Percentiles rank a stretch among this genome's conserved stretches.
phyloP scores from a whole-genome alignment of 129 eudicot species.

The Lactuca sativa region DNA sequence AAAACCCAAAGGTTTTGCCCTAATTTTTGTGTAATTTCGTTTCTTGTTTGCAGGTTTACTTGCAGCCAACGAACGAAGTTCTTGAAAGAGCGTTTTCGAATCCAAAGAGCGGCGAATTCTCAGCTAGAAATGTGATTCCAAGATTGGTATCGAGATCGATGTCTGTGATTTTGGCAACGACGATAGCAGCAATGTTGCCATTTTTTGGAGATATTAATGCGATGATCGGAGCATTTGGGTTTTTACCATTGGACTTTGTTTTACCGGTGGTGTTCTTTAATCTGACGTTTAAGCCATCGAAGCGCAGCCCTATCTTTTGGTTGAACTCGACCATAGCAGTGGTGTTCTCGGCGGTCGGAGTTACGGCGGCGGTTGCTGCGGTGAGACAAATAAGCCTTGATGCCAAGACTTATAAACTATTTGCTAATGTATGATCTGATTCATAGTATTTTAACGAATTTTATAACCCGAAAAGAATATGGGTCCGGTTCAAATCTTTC shows the following conservation, averaged over 20 bases:
- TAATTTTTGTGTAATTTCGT: background rate
- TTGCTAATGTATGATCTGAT: conserved; percentile 64
- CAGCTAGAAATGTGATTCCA: conserved; percentile 66
- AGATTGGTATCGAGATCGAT: conserved; percentile 71
- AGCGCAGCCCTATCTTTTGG: conserved; percentile 53
- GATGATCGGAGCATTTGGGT: conserved; percentile 79
- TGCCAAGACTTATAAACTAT: conserved; percentile 72
- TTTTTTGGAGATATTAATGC: conserved; percentile 90
- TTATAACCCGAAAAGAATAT: background rate
- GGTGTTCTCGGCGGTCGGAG: conserved; percentile 48
- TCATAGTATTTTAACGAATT: background rate
- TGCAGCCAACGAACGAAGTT: conserved; percentile 93
- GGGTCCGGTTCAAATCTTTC: background rate
- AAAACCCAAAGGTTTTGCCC: background rate
- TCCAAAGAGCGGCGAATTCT: conserved; percentile 62
- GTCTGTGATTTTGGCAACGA: conserved; percentile 57
- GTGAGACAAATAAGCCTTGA: conserved; percentile 86
- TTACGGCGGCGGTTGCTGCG: conserved; percentile 78
- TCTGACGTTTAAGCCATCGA: conserved; percentile 79
- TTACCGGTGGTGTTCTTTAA: conserved; percentile 76
- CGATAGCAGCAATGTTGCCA: conserved; percentile 83
- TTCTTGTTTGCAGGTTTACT: conserved; percentile 51
- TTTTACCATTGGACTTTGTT: conserved; percentile 83
- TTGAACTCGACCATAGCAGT: conserved; percentile 58
- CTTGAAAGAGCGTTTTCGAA: conserved; percentile 68